Percentiles rank a stretch among this genome's conserved stretches.
These are phyloP conservation scores for Penicillium crustosum DNA, from an alignment of 2,329 filamentous ascomycete genomes.

Conservation along the genomic window DNA sequence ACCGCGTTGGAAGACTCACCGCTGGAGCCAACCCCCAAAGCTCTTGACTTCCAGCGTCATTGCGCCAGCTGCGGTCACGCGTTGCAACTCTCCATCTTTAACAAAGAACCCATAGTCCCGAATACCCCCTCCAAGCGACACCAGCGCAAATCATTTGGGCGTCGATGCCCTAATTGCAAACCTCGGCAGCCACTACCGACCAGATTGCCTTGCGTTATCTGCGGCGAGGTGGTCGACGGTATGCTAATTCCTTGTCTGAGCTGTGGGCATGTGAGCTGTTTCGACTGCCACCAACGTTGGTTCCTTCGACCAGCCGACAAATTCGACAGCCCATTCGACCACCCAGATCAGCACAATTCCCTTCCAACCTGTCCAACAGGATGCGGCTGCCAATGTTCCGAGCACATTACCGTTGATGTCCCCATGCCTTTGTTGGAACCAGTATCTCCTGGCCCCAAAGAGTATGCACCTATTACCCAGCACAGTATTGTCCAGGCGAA, in stretches of 20 bases:
- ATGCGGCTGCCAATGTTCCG: conserved; percentile 50
- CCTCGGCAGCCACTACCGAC: conserved; percentile 35
- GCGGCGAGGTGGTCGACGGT: conserved; percentile 44
- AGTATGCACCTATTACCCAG: neutral
- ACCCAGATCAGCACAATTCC: conserved; percentile 13
- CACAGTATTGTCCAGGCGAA: conserved; percentile 18
- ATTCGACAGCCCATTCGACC: conserved; percentile 12
- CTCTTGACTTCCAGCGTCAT: conserved; percentile 45
- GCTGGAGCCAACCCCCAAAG: conserved; percentile 21
- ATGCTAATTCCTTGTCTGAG: conserved; percentile 49
- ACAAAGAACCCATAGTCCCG: conserved; percentile 17
- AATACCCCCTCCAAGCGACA: conserved; percentile 25
- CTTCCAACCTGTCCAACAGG: conserved; percentile 44
- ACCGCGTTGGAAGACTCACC: conserved; percentile 26
- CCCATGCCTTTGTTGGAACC: conserved; percentile 31
- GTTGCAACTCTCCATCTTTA: conserved; percentile 40
- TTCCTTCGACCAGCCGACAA: conserved; percentile 31
- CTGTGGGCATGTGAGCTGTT: conserved; percentile 51
- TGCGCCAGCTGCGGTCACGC: conserved; percentile 44
- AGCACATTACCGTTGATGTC: conserved; percentile 37
- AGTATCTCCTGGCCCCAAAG: conserved; percentile 13
- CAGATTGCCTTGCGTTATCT: conserved; percentile 46
- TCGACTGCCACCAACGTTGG: conserved; percentile 46
- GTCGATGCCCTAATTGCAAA: conserved; percentile 40
- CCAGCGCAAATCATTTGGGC: conserved; percentile 14